Conservation (phyloP, 179 eudicot genomes). For the Beta macrorhiza region DNA sequence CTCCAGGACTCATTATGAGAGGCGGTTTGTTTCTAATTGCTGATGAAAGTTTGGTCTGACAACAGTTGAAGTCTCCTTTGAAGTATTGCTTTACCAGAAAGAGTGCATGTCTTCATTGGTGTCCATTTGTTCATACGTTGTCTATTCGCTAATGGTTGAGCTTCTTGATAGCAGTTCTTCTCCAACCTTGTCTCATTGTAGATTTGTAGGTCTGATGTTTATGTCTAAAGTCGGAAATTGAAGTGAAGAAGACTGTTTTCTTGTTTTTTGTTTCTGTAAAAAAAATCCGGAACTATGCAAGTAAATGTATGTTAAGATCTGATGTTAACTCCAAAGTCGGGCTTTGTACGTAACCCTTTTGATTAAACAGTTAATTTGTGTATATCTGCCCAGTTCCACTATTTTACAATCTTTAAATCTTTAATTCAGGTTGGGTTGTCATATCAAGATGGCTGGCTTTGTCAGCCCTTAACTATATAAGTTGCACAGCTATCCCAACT, state of each 20-base stretch:
- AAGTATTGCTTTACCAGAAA: background rate
- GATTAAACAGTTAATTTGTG: too few relatives aligned
- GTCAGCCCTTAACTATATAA: too few relatives aligned
- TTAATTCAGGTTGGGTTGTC: too few relatives aligned
- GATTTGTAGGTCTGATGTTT: background rate
- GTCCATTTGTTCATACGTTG: conserved; percentile 17
- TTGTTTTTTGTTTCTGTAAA: background rate
- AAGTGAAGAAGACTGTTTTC: background rate
- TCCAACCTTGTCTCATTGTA: background rate
- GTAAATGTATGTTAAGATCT: background rate
- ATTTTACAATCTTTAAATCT: too few relatives aligned
- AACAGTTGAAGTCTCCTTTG: background rate
- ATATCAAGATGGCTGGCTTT: too few relatives aligned
- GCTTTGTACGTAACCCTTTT: too few relatives aligned
- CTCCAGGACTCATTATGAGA: conserved; percentile 1
- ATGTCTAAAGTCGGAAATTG: background rate
- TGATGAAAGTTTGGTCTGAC: background rate
- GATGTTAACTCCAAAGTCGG: too few relatives aligned
- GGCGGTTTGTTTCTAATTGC: background rate
- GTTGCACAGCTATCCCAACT: too few relatives aligned
- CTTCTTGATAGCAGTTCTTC: background rate
- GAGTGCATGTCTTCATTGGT: background rate
- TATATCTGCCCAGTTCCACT: too few relatives aligned
- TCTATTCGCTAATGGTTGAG: background rate
- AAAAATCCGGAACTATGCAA: conserved; percentile 5